Evolutionary conservation across 129 eudicot species (phyloP), one percentile per base, ranked within the genome.

Genomic region (Flaveria brownii): DNA sequence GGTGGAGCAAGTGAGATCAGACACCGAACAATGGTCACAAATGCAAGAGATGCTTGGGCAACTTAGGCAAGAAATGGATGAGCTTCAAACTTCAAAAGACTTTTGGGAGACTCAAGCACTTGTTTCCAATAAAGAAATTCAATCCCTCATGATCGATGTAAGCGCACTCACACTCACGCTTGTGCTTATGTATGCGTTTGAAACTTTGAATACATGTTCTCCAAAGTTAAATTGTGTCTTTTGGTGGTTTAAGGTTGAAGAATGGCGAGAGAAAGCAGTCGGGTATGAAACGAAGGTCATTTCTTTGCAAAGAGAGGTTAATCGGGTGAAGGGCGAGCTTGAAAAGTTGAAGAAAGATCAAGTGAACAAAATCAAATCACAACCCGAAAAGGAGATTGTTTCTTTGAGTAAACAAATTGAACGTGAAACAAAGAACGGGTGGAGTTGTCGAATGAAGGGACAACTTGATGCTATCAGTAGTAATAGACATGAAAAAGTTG

Each of bases 11-110:
- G 99, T 91, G 82, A 84, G 93, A 79, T 88, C 92, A 0, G 96
- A 92, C 56, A 88, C 97, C 7, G 97, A 91, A 47, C 95, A 91
- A 64, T 91, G 97, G 97, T 79, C 92, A 12, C 97, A 91, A 77
- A 88, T 91, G 95, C 97, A 91, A 82, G 89, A 77, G 57, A 91
- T 91, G 97, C 80, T 91, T 73, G 86, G 87, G 78, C 87, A 80
- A 70, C 52, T 91, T 7, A 83, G 95, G 66, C 83, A 70, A 46
- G 97, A 91, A 72, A 91, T 88, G 97, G 92, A 88, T 80, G 88
- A 88, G 56, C 82, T 91, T 47, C 92, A 88, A 79, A 83, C 84
- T 56, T 91, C 97, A 73, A 86, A 88, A 23, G 84, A 88, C 78
- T 87, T 78, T 79, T 91, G 97, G 97, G 88, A 88, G 81, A 68